Evolutionary conservation across 805 yeast species (phyloP), one percentile per base, ranked within the genome.

Genomic region (Yarrowia bubula): DNA sequence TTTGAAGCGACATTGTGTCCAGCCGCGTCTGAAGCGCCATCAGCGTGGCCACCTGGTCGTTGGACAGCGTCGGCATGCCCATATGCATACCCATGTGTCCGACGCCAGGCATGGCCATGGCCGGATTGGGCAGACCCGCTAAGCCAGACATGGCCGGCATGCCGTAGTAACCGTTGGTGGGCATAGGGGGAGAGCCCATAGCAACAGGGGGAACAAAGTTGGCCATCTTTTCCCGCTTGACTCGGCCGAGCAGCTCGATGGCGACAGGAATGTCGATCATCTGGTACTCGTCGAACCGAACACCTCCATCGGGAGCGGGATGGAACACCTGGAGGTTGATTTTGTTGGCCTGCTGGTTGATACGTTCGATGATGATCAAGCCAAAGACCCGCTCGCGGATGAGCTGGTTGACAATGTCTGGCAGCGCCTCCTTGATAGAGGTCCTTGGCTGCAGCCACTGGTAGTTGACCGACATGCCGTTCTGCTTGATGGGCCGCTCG

Each of bases 341-440:
- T 50, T 78, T 78, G 32, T 78, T 78, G 17, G 68, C 60, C 46
- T 44, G 65, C 64, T 73, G 77, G 46, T 79, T 74, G n/a, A 78
- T 74, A 41, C 80, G 81, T 67, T 85, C 84, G 17, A 91, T 80
- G 8, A 89, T 78, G 44, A 90, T 83, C 1, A 89, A 88, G 33
- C 89, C 92, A 70, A 84, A 73, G 2, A 84, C 88, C 11, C 96
- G 97, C 50, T 86, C 84, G 72, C 89, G 86, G 0, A 96, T 96
- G 17, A 91, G 90, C 57, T 88, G 89, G 62, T 43, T 22, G 35
- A 58, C 64, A 18, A 58, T 58, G 32, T 58, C 64, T 1, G 86
- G 87, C 14, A 89, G 81, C 39, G 81, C 75, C n/a, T 82, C 81
- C 57, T 78, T 72, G 31, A 82, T 67, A 14, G 79, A 77, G 69